phyloP scores from a whole-genome alignment of 495 filamentous ascomycete genomes.

The Chaetomium tenue region DNA sequence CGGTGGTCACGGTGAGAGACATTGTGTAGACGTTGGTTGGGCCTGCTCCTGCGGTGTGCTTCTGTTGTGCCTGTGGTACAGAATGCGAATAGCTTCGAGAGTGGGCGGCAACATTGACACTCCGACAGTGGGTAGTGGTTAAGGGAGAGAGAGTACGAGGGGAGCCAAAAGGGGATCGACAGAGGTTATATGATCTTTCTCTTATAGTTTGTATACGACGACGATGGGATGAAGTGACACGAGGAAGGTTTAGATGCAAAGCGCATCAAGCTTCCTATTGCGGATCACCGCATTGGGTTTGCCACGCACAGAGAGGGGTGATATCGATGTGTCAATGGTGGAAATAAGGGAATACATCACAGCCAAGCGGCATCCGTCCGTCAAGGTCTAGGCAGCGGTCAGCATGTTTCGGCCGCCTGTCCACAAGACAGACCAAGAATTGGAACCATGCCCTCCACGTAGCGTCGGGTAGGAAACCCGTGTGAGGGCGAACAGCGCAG shows the following conservation, averaged over 20 bases:
- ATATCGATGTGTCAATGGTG: conserved; percentile 13
- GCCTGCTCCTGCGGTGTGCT: neutral
- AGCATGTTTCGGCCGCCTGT: too few relatives aligned
- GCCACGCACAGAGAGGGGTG: conserved; percentile 16
- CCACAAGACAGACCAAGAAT: conserved; percentile 7
- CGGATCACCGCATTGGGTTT: conserved; percentile 7
- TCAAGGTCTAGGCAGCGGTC: conserved; percentile 22
- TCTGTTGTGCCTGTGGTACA: neutral
- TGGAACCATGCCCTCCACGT: neutral
- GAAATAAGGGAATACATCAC: conserved; percentile 4
- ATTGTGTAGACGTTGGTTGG: conserved; percentile 15
- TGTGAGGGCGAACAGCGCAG: neutral
- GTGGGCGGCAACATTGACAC: neutral
- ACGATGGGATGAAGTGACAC: neutral
- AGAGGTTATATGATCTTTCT: neutral
- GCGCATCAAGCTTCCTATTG: conserved; percentile 12
- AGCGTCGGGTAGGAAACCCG: conserved; percentile 9
- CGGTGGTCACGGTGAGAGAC: conserved; percentile 33
- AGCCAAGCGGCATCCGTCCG: conserved; percentile 8
- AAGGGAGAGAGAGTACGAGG: neutral
- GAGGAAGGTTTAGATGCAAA: neutral
- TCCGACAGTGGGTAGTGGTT: neutral
- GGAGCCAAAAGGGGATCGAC: neutral
- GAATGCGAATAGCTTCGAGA: neutral
- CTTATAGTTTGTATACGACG: neutral